Percentiles rank a stretch among this genome's conserved stretches.
phyloP scores from a whole-genome alignment of 2,329 filamentous ascomycete genomes.

The Graphilbum ipis-grandicollis region DNA sequence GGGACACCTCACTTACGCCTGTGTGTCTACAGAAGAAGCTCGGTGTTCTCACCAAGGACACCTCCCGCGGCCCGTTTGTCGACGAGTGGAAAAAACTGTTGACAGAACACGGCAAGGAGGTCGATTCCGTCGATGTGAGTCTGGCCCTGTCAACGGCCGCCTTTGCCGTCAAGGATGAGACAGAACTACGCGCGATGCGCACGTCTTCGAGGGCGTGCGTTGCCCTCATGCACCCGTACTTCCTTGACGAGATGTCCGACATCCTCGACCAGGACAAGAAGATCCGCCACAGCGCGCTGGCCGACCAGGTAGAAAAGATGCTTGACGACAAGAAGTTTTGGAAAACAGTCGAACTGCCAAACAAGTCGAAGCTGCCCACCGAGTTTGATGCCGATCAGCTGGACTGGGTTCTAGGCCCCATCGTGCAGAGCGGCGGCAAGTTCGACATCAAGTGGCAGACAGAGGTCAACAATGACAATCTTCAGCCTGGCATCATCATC shows the following conservation, averaged over 20 bases:
- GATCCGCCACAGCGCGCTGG: slow-evolving; percentile 72
- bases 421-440: slow-evolving; percentile 87
- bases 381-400: slow-evolving; percentile 80
- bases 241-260: slow-evolving; percentile 94
- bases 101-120: slow-evolving; percentile 60
- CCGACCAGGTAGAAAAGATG: slow-evolving; percentile 79
- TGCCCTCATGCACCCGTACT: slow-evolving; percentile 87
- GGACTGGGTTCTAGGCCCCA: slow-evolving; percentile 83
- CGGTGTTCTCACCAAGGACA: slow-evolving; percentile 71
- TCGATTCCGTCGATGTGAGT: slow-evolving; percentile 77
- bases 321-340: slow-evolving; percentile 92
- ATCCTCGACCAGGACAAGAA: slow-evolving; percentile 95
- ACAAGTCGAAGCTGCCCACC: slow-evolving; percentile 58
- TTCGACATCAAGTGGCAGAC: slow-evolving; percentile 75
- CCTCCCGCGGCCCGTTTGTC: slow-evolving; percentile 70
- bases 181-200: slow-evolving; percentile 82
- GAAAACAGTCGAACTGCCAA: slow-evolving; percentile 55
- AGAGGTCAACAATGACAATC: slow-evolving; percentile 61
- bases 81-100: slow-evolving; percentile 91
- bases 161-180: slow-evolving; percentile 87
- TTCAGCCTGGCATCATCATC: slow-evolving; percentile 88
- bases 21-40: slow-evolving; percentile 57
- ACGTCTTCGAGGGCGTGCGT: slow-evolving; percentile 89
- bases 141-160: slow-evolving; percentile 65
- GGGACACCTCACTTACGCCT: no score